Evolutionary conservation across 306 rosid genomes (phyloP).

Genomic region (Parietaria judaica): DNA sequence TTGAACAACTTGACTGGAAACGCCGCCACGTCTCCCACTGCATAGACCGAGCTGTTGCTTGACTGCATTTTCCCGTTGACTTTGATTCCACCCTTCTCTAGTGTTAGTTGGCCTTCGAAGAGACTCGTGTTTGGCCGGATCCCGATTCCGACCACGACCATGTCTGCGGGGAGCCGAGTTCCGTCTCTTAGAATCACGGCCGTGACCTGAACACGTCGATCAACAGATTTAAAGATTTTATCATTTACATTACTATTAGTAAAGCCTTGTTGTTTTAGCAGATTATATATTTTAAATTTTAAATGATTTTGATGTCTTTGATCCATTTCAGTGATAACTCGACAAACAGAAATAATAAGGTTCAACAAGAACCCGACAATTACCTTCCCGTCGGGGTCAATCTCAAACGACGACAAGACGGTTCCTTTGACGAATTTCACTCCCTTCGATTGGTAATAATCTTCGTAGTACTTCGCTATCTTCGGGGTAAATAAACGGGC

Average conservation of each 20-base stretch:
- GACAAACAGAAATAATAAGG: not conserved
- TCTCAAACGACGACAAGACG: constrained; percentile 73
- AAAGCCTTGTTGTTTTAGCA: not conserved
- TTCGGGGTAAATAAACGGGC: constrained; percentile 89
- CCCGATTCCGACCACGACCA: constrained; percentile 98
- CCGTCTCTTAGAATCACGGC: constrained; percentile 86
- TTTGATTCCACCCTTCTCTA: constrained; percentile 98
- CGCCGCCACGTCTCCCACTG: constrained; percentile 94
- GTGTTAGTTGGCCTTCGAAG: constrained; percentile 91
- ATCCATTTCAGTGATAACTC: constrained; percentile 1
- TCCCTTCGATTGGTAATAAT: constrained; percentile 75
- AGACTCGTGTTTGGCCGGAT: constrained; percentile 93
- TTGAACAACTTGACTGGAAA: constrained; percentile 89
- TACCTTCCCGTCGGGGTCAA: constrained; percentile 72
- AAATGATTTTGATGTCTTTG: not conserved
- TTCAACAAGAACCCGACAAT: constrained; percentile 3
- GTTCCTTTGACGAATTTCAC: constrained; percentile 85
- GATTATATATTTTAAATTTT: not conserved
- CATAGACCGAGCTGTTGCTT: constrained; percentile 75
- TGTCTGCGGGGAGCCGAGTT: constrained; percentile 52
- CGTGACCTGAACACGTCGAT: constrained; percentile 47
- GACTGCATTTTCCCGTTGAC: constrained; percentile 89
- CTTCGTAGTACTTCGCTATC: constrained; percentile 85
- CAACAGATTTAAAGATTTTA: not conserved
- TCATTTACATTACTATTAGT: not conserved